A percentile compares a stretch with the other conserved stretches of the same genome.
phyloP scores from a whole-genome alignment of 2,329 filamentous ascomycete genomes.

The Colletotrichum musicola region DNA sequence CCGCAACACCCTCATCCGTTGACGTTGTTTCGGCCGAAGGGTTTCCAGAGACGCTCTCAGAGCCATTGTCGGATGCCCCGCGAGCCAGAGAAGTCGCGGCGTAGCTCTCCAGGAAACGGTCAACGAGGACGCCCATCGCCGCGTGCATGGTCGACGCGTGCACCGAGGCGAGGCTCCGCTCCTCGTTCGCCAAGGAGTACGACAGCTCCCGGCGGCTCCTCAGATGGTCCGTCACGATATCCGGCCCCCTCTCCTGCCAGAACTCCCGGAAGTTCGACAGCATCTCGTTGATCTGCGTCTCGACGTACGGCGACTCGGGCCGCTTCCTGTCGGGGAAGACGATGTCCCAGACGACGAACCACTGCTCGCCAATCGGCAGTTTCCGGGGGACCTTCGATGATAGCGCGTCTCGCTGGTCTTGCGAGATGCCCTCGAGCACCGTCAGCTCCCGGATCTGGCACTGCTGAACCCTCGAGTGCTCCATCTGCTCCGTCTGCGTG shows the following conservation, averaged over 20 bases:
- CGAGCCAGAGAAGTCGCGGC: not conserved
- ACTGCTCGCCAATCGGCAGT: too few species aligned
- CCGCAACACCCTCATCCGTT: not conserved
- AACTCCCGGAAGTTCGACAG: not conserved
- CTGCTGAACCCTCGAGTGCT: not conserved
- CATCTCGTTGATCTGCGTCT: not conserved
- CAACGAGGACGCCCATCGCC: not conserved
- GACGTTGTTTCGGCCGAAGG: not conserved
- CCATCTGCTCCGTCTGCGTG: not conserved
- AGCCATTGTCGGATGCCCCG: not conserved
- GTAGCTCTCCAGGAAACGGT: conserved; percentile 5
- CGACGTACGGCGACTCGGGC: conserved; percentile 1
- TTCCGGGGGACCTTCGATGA: too few species aligned
- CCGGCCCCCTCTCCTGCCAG: not conserved
- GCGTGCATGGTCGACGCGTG: not conserved
- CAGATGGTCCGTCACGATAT: not conserved
- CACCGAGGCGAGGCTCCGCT: not conserved
- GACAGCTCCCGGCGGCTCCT: too few species aligned
- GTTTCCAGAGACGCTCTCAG: not conserved
- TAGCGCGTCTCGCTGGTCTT: too few species aligned
- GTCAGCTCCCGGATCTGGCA: not conserved
- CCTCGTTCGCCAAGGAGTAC: not conserved
- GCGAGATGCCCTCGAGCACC: too few species aligned
- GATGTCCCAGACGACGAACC: too few species aligned
- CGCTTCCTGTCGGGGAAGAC: too few species aligned